Conservation (phyloP, 805 yeast genomes). For the Lachancea meyersii region DNA sequence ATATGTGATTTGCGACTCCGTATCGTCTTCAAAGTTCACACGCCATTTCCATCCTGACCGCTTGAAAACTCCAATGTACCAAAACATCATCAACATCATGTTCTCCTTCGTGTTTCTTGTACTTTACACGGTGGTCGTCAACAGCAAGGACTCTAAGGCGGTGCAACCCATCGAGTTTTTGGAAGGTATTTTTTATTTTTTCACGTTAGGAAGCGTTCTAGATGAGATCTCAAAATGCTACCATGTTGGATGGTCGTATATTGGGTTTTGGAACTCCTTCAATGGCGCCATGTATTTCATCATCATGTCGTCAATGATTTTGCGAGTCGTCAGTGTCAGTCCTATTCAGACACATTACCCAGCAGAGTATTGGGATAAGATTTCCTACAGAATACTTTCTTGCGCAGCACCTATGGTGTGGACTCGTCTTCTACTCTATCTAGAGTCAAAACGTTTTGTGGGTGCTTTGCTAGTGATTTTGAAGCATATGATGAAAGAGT, state of each 20-base stretch:
- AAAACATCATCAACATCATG: slow-evolving; percentile 62
- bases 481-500: slow-evolving; percentile 82
- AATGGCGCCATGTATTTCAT: slow-evolving; percentile 63
- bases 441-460: slow-evolving; percentile 74
- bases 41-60: slow-evolving; percentile 77
- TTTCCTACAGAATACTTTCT: slow-evolving; percentile 64
- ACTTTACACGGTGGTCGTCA: slow-evolving; percentile 59
- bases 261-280: slow-evolving; percentile 75
- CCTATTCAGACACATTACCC: slow-evolving; percentile 24
- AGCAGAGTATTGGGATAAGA: slow-evolving; percentile 40
- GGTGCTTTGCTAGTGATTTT: slow-evolving; percentile 86
- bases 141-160: slow-evolving; percentile 40
- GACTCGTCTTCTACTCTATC: slow-evolving; percentile 66
- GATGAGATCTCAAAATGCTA: slow-evolving; percentile 70
- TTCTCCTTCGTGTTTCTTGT: slow-evolving; percentile 58
- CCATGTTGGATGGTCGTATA: slow-evolving; percentile 65
- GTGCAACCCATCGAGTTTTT: slow-evolving; percentile 36
- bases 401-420: slow-evolving; percentile 85
- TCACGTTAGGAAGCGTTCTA: slow-evolving; percentile 57
- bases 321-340: slow-evolving; percentile 41
- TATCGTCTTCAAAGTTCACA: slow-evolving; percentile 46
- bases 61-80: slow-evolving; percentile 79
- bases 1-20: slow-evolving; percentile 58
- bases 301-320: slow-evolving; percentile 45
- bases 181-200: slow-evolving; percentile 55